These are phyloP conservation scores for Protea cynaroides DNA, from an alignment of 164 flowering plant genomes.

Conservation along the genomic window DNA sequence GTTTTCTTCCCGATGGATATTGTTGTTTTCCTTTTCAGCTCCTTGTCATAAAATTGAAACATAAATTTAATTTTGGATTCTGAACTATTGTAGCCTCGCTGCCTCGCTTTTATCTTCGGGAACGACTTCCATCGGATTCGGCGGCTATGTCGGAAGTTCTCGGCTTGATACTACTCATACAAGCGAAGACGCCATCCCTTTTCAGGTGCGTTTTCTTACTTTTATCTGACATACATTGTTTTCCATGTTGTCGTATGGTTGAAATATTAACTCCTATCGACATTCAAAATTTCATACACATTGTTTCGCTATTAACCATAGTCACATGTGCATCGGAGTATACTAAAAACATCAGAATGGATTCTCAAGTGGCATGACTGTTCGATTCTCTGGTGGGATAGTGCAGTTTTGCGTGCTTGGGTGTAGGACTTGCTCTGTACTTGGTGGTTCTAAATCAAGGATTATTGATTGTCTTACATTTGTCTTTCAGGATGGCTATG, in stretches of 20 bases:
- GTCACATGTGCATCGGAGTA: no score
- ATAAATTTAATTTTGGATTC: background rate
- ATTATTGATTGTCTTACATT: background rate
- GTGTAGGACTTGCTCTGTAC: no score
- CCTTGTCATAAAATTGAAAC: background rate
- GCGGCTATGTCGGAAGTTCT: constrained; percentile 84
- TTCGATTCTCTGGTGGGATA: background rate
- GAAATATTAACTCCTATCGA: background rate
- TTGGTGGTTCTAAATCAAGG: background rate
- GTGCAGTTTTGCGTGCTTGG: no score
- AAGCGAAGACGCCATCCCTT: constrained; percentile 25
- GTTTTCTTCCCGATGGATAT: background rate
- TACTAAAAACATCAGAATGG: background rate
- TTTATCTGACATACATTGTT: constrained; percentile 5
- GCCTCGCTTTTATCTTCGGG: constrained; percentile 74
- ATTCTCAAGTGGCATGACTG: background rate
- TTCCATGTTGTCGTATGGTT: background rate
- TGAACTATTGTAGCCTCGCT: constrained; percentile 40
- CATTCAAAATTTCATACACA: no score
- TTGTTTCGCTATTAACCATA: no score
- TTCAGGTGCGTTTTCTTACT: constrained; percentile 19
- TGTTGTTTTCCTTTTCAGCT: background rate
- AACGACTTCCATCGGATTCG: constrained; percentile 66
- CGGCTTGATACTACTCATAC: constrained; percentile 49
- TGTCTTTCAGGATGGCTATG: background rate